phyloP scores from a whole-genome alignment of 2,329 filamentous ascomycete genomes.

The Trichoderma pleuroti region DNA sequence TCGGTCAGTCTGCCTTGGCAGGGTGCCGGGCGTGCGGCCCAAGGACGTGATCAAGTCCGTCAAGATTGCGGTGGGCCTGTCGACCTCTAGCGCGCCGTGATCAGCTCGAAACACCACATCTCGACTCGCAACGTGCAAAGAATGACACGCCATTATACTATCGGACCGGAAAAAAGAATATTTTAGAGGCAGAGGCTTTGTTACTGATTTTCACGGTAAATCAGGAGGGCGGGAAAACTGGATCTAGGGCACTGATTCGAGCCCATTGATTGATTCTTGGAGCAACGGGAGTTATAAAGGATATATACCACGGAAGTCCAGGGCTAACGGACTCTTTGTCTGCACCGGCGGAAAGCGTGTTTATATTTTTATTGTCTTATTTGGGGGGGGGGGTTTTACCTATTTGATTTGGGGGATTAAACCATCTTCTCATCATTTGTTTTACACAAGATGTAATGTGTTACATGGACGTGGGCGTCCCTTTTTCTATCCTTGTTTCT shows the following conservation, averaged over 20 bases:
- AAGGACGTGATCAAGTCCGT: slow-evolving; percentile 37
- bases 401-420: neutral
- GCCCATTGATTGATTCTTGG: neutral
- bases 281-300: slow-evolving; percentile 9
- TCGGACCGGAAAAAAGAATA: neutral
- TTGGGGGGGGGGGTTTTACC: neutral
- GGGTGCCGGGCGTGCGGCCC: slow-evolving; percentile 38
- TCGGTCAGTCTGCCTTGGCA: slow-evolving; percentile 38
- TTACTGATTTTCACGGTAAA: neutral
- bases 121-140: too few species aligned
- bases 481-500: neutral
- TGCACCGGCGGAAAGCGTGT: neutral
- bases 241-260: neutral
- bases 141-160: neutral
- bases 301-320: slow-evolving; percentile 12
- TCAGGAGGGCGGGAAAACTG: neutral
- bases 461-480: neutral
- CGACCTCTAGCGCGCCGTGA: neutral
- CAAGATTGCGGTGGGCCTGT: slow-evolving; percentile 27
- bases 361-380: neutral
- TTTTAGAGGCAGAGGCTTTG: neutral
- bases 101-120: neutral
- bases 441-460: neutral
- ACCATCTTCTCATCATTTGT: neutral
- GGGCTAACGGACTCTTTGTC: neutral